Conservation (phyloP, 2,329 filamentous ascomycete genomes). For the Aspergillus pseudotamarii region DNA sequence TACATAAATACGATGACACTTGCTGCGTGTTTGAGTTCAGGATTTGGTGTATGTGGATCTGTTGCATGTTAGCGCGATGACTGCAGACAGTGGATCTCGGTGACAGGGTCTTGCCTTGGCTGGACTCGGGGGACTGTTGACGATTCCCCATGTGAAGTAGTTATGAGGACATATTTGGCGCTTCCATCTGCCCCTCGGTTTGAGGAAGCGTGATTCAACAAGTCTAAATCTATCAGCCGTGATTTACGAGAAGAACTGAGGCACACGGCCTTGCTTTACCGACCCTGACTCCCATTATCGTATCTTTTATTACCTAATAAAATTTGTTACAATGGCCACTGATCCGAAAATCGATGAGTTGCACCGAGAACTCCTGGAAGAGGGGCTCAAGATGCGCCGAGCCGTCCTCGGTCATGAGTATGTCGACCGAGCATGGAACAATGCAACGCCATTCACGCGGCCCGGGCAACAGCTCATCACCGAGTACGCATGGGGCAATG, state of each 20-base stretch:
- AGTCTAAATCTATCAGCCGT: neutral
- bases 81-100: neutral
- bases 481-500: conserved; percentile 12
- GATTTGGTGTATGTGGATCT: neutral
- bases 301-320: neutral
- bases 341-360: neutral
- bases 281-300: neutral
- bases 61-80: neutral
- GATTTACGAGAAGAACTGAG: neutral
- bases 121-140: neutral
- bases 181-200: neutral
- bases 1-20: neutral
- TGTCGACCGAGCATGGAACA: conserved; percentile 20
- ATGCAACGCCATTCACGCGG: conserved; percentile 27
- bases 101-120: neutral
- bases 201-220: neutral
- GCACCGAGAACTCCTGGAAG: conserved; percentile 1
- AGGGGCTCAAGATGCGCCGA: conserved; percentile 13
- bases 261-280: neutral
- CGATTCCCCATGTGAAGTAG: neutral
- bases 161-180: neutral
- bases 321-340: neutral
- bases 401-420: conserved; percentile 17
- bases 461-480: conserved; percentile 25
- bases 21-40: neutral